Base-by-base conservation (phyloP, 2,329 filamentous ascomycete genomes). In the Neophaeococcomyces aloes region DNA sequence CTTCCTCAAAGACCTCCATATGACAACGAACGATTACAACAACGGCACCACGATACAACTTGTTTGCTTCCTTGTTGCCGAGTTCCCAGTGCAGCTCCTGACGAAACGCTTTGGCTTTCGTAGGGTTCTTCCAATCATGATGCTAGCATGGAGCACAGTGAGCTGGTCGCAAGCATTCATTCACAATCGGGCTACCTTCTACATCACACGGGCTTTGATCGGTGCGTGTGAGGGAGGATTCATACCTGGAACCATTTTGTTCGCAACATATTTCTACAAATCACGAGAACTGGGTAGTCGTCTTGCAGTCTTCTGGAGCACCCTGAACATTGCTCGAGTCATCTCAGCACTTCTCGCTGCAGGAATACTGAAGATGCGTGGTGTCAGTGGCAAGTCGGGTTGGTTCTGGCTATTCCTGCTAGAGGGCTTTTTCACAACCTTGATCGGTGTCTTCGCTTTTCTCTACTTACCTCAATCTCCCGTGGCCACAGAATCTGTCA, bases 251-350 rank as follows among this genome's bases (percentile, higher is more conserved):
- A 53, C 48, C 11, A 56, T 57, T 31, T 47, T 65, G 2, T 56
- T 53, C 29, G 43, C 54, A 11, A 53, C 15, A 34, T 87, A 87
- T 60, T 88, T 81, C 61, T 88, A 86, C 64, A 86, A 76, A 35
- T 76, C 76, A 0, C 70, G 70, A 41, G 83, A 87, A 57, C 66
- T 88, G 0, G 80, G 82, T 0, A 71, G 74, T 8, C 73, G 83
- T 1, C 63, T 87, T 14, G 75, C 76, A 52, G 76, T 70, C 55
- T 86, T 86, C 63, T 87, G 82, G 83, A 76, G 77, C 0, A 72
- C 79, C 0, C 76, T 81, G 10, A 52, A 53, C 27, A 47, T 46
- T 5, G 51, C 52, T 3, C 57, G 51, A 27, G 47, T 54, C 18
- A 36, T 54, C n/a, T 49, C 49, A 8, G 52, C 50, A 3, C 49